phyloP scores from a whole-genome alignment of 139 green algal species.

The Raphidocelis subcapitata region DNA sequence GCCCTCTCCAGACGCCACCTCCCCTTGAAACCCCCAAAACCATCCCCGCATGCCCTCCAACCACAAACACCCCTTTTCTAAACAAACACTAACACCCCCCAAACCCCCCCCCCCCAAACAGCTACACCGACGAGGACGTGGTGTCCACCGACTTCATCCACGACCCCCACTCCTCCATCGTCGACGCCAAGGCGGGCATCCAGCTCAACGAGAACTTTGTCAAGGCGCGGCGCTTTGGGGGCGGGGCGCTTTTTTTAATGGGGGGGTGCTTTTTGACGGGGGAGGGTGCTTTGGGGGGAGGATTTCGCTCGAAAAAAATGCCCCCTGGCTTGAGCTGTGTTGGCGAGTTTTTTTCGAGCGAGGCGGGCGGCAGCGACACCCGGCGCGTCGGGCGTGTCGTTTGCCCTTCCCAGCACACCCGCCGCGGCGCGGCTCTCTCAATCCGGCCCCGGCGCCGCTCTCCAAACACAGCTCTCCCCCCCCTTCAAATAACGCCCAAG shows the following conservation, averaged over 20 bases:
- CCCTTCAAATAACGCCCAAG: not conserved
- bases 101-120: slow-evolving; percentile 27
- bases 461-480: not conserved
- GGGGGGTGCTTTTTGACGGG: not conserved
- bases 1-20: no score
- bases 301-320: not conserved
- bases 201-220: slow-evolving; percentile 86
- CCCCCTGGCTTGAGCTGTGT: not conserved
- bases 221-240: no score
- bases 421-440: no score
- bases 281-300: not conserved
- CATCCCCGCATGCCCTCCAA: no score
- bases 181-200: slow-evolving; percentile 92
- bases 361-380: no score
- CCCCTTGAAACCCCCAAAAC: no score
- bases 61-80: no score
- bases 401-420: not conserved
- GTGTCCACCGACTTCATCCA: slow-evolving; percentile 91
- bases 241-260: not conserved
- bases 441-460: no score
- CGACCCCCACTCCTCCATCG: slow-evolving; percentile 80
- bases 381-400: not conserved
- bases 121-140: slow-evolving; percentile 91
- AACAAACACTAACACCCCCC: no score
- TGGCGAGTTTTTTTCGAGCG: not conserved